Evolutionary conservation across 495 filamentous ascomycete genomes (phyloP).

Genomic region (Podospora fimiseda): DNA sequence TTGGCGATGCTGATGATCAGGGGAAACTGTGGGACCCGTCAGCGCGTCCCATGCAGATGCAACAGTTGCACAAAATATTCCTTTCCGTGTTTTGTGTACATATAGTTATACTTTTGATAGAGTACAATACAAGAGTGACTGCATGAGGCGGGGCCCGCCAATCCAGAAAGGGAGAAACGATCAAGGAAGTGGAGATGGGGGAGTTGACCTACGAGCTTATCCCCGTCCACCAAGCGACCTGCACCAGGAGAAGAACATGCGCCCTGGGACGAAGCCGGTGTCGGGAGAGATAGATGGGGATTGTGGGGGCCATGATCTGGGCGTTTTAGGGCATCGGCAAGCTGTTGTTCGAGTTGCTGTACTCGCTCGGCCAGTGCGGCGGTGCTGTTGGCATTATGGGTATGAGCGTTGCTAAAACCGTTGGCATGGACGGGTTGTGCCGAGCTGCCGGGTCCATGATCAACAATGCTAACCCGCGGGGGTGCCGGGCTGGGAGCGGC

Average conservation of each 20-base stretch:
- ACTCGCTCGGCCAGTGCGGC: conserved; percentile 20
- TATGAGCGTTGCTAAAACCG: background rate
- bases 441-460: background rate
- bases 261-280: conserved; percentile 1
- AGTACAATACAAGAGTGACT: background rate
- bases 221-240: conserved; percentile 49
- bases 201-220: conserved; percentile 38
- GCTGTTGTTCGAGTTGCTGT: conserved; percentile 27
- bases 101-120: background rate
- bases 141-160: background rate
- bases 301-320: conserved; percentile 10
- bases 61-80: background rate
- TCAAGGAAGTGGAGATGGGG: background rate
- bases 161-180: background rate
- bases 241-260: conserved; percentile 38
- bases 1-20: conserved; percentile 36
- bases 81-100: too few species aligned
- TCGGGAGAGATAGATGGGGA: conserved; percentile 2
- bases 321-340: conserved; percentile 21
- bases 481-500: conserved; percentile 9
- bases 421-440: background rate
- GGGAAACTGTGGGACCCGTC: conserved; percentile 33
- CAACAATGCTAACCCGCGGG: background rate
- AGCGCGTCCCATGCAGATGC: conserved; percentile 7
- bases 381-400: conserved; percentile 3